Evolutionary conservation across 345 rosid species (phyloP).

Genomic region (Hibiscus mutabilis): DNA sequence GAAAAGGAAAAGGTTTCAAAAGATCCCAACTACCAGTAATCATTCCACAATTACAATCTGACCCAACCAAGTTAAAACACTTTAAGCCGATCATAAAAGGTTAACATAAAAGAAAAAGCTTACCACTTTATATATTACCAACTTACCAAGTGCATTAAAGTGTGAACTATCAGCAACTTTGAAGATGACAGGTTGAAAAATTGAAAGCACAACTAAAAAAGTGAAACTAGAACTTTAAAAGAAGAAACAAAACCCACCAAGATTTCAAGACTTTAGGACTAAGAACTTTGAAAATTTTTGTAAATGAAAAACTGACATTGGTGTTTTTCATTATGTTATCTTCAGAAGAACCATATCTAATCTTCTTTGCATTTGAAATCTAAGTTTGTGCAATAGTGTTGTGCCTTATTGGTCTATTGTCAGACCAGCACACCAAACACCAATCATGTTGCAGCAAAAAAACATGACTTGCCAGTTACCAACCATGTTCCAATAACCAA

Average conservation of each 20-base stretch:
- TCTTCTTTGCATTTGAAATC: constrained; percentile 10
- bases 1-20: background rate
- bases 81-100: constrained; percentile 12
- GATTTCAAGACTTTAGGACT: background rate
- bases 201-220: background rate
- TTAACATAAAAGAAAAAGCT: background rate
- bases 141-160: background rate
- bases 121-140: constrained; percentile 13
- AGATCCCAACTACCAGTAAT: constrained; percentile 2
- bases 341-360: background rate
- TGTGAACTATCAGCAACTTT: background rate
- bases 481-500: background rate
- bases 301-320: background rate
- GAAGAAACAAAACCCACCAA: background rate
- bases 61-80: background rate
- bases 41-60: background rate
- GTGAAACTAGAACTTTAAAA: background rate
- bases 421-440: constrained; percentile 1
- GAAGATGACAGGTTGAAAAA: constrained; percentile 6
- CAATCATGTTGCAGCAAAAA: constrained; percentile 7
- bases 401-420: constrained; percentile 2
- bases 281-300: constrained; percentile 1
- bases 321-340: background rate
- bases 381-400: background rate
- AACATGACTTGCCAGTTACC: background rate